Evolutionary conservation across 1,284 basidiomycete species (phyloP).

Genomic region (Trametes pubescens): DNA sequence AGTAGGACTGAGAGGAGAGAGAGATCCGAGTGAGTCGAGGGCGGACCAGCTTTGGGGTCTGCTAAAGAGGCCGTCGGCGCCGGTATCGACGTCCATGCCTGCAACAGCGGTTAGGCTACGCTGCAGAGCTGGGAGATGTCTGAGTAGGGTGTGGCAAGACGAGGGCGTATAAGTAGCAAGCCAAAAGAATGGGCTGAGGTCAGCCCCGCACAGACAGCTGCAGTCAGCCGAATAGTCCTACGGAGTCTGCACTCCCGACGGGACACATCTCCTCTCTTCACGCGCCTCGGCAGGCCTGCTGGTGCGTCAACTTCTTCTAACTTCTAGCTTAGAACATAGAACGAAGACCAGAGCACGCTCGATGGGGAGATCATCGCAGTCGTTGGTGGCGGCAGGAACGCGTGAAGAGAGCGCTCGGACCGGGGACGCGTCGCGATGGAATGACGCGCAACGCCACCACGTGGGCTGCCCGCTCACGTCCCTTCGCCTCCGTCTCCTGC

Average conservation of each 20-base stretch:
- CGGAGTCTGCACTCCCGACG: not conserved
- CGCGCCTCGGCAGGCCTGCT: not conserved
- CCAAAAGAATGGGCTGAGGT: not conserved
- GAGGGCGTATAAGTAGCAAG: not conserved
- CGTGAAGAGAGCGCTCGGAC: not conserved
- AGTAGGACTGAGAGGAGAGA: constrained; percentile 54
- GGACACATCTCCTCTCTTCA: not conserved
- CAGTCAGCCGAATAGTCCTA: not conserved
- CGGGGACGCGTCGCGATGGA: constrained; percentile 27
- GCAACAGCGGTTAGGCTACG: constrained; percentile 15
- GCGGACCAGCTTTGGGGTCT: constrained; percentile 41
- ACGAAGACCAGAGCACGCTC: too few relatives aligned
- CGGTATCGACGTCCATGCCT: not conserved
- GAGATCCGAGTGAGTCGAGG: constrained; percentile 50
- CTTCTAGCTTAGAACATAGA: too few relatives aligned
- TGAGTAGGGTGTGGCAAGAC: too few relatives aligned
- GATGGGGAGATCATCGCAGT: too few relatives aligned
- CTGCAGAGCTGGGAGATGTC: not conserved
- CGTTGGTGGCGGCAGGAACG: not conserved
- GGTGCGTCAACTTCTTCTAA: too few relatives aligned
- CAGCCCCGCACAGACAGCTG: constrained; percentile 1
- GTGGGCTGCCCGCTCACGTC: constrained; percentile 17
- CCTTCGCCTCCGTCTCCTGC: not conserved
- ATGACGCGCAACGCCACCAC: constrained; percentile 25
- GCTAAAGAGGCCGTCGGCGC: constrained; percentile 7